Percentiles rank a stretch among this genome's conserved stretches.
These are phyloP conservation scores for Diddensiella transvaalensis DNA, from an alignment of 805 yeast species.

Conservation along the genomic window DNA sequence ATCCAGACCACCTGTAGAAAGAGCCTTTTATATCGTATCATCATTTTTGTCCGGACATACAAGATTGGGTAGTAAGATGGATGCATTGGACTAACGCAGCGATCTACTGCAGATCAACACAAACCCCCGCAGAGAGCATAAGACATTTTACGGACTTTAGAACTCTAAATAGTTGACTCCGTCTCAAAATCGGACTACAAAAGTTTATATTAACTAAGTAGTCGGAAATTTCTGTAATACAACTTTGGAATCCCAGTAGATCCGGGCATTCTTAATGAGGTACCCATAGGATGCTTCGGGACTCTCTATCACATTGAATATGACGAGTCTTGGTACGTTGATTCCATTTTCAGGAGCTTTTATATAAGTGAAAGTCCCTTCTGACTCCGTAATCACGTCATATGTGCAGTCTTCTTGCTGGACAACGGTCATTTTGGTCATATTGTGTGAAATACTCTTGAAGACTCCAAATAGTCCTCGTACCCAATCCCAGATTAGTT, in stretches of 20 bases:
- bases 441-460: neutral
- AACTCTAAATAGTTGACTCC: too few species aligned
- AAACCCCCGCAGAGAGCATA: too few species aligned
- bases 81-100: too few species aligned
- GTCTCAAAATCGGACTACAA: too few species aligned
- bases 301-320: neutral
- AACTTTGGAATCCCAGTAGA: neutral
- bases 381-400: neutral
- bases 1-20: too few species aligned
- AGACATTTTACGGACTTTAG: too few species aligned
- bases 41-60: too few species aligned
- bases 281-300: neutral
- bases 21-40: too few species aligned
- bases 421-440: neutral
- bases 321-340: neutral
- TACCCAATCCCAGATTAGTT: neutral
- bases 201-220: too few species aligned
- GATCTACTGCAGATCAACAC: too few species aligned
- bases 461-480: neutral
- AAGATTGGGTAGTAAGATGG: too few species aligned
- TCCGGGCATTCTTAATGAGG: neutral
- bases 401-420: neutral
- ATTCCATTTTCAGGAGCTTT: neutral
- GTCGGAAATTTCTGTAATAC: neutral
- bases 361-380: neutral